These are phyloP conservation scores for Hemisphaericaspora xylanilytica DNA, from an alignment of 1,139 yeast species.

Conservation along the genomic window DNA sequence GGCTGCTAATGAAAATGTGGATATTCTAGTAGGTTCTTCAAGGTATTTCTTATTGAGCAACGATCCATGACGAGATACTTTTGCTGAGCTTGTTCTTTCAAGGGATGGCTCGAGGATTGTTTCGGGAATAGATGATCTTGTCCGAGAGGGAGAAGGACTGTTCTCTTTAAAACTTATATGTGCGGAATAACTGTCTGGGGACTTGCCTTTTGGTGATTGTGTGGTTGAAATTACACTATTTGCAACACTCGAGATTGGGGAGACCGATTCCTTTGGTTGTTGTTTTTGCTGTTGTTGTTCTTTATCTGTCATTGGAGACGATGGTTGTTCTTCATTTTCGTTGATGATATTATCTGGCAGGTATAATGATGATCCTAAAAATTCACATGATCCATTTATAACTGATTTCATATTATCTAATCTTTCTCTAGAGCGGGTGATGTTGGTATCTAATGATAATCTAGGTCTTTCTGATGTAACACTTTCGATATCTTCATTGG, in stretches of 20 bases:
- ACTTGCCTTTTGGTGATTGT: background rate
- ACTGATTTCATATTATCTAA: conserved; percentile 2
- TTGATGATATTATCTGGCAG: conserved; percentile 2
- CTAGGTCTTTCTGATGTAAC: background rate
- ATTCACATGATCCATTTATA: conserved; percentile 1
- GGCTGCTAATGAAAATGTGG: background rate
- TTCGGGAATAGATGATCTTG: background rate
- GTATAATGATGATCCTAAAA: conserved; percentile 1
- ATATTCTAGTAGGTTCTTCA: background rate
- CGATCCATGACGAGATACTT: background rate
- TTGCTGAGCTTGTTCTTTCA: too few relatives aligned
- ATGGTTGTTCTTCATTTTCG: conserved; percentile 2
- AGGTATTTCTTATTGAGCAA: background rate
- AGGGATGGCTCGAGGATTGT: background rate
- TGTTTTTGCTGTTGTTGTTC: background rate
- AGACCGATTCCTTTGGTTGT: background rate
- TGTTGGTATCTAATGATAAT: background rate
- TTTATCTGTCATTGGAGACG: background rate
- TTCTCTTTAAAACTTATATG: background rate
- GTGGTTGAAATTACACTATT: conserved; percentile 1
- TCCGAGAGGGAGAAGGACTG: background rate
- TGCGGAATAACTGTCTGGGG: background rate
- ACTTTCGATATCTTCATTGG: background rate
- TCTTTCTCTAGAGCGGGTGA: background rate
- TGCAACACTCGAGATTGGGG: background rate